These are phyloP conservation scores for Hortiboletus flavorubellus DNA, from an alignment of 768 basidiomycete genomes.

Conservation along the genomic window DNA sequence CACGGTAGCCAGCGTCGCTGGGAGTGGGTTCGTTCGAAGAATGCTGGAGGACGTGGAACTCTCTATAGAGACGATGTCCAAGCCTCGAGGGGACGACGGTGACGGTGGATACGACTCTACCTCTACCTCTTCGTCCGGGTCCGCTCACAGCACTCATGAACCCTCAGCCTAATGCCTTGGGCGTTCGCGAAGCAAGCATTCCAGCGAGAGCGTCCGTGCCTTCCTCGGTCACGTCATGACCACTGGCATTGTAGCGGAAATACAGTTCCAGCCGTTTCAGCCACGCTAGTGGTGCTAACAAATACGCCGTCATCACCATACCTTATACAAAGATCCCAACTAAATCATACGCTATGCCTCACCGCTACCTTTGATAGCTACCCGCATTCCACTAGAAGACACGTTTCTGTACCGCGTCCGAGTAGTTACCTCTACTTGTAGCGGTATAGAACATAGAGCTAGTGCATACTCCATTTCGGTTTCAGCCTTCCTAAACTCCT, in stretches of 20 bases:
- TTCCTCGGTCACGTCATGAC: neutral
- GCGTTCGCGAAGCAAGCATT: neutral
- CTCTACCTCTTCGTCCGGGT: slow-evolving; percentile 2
- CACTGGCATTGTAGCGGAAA: neutral
- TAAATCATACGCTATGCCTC: neutral
- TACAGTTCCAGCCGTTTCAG: neutral
- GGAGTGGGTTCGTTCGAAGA: slow-evolving; percentile 26
- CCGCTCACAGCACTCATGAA: neutral
- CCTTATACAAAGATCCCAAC: neutral
- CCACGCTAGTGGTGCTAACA: neutral
- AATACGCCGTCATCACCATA: neutral
- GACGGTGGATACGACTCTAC: neutral
- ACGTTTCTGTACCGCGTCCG: neutral
- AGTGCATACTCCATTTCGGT: neutral
- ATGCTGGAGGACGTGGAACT: slow-evolving; percentile 19
- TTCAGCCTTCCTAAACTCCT: neutral
- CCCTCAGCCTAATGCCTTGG: neutral
- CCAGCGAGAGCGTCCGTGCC: neutral
- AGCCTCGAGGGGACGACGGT: neutral
- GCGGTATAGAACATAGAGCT: neutral
- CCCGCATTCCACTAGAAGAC: neutral
- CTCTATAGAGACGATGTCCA: slow-evolving; percentile 15
- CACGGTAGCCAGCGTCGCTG: slow-evolving; percentile 23
- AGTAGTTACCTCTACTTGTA: neutral
- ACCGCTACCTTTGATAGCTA: neutral